These are phyloP conservation scores for Fusarium sp. DNA, from an alignment of 2,329 filamentous ascomycete species.

Conservation along the genomic window DNA sequence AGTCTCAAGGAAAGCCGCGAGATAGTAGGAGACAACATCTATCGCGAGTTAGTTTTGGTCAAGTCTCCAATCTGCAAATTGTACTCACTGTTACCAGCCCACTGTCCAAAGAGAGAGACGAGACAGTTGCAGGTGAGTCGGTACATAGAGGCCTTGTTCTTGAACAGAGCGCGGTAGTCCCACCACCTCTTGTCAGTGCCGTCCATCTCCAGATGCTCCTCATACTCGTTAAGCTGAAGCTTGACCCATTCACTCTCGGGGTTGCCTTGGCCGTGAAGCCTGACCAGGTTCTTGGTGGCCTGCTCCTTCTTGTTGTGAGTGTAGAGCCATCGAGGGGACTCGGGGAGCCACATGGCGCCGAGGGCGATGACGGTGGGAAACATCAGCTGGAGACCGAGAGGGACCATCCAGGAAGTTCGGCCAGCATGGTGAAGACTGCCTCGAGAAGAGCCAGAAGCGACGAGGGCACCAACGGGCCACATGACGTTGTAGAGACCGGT, in stretches of 20 bases:
- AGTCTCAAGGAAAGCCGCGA: constrained; percentile 61
- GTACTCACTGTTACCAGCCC: constrained; percentile 52
- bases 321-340: constrained; percentile 56
- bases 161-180: constrained; percentile 61
- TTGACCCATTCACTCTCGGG: constrained; percentile 46
- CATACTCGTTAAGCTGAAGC: constrained; percentile 57
- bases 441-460: constrained; percentile 59
- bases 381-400: constrained; percentile 55
- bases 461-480: constrained; percentile 60
- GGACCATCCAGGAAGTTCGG: constrained; percentile 54
- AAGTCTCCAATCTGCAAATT: not conserved
- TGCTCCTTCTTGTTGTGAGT: constrained; percentile 48
- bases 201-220: constrained; percentile 57
- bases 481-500: constrained; percentile 67
- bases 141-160: constrained; percentile 53
- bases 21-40: constrained; percentile 61
- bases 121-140: constrained; percentile 58
- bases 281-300: constrained; percentile 49
- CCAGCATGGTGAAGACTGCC: constrained; percentile 50
- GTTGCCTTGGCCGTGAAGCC: constrained; percentile 59
- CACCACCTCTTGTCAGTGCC: constrained; percentile 62
- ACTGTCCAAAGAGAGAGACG: constrained; percentile 60
- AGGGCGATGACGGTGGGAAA: constrained; percentile 53
- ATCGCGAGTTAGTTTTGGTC: constrained; percentile 6
- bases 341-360: constrained; percentile 47